These are phyloP conservation scores for Tuber aestivum DNA, from an alignment of 495 filamentous ascomycete species.

Conservation along the genomic window DNA sequence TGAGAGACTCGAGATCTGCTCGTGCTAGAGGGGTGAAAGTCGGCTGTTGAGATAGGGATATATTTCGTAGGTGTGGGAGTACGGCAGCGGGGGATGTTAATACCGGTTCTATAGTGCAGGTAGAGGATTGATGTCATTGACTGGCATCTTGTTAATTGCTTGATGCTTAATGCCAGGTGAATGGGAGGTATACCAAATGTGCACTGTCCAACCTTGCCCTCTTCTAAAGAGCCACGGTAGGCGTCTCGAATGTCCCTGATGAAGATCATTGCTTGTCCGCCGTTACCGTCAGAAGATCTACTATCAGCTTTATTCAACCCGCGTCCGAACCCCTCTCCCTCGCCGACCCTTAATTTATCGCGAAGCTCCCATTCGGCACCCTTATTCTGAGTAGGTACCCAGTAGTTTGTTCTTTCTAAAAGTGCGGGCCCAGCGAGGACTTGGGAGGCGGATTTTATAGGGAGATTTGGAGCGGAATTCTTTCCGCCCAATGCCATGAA, in stretches of 20 bases:
- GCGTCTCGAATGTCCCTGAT: conserved; percentile 35
- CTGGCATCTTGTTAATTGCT: no score
- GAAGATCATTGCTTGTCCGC: conserved; percentile 29
- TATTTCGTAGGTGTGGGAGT: conserved; percentile 74
- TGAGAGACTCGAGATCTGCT: conserved; percentile 76
- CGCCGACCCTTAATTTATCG: conserved; percentile 78
- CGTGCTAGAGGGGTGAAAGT: conserved; percentile 58
- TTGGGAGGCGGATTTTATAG: no score
- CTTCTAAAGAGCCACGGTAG: conserved; percentile 6
- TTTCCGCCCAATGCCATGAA: no score
- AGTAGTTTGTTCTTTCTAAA: no score
- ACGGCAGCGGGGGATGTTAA: conserved; percentile 80
- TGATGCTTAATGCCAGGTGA: neutral
- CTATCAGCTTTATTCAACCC: conserved; percentile 49
- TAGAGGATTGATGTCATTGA: conserved; percentile 75
- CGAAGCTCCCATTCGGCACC: conserved; percentile 76
- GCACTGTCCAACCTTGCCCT: conserved; percentile 49
- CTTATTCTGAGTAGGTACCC: conserved; percentile 46
- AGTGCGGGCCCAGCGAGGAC: no score
- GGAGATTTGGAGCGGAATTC: no score
- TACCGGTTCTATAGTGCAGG: conserved; percentile 77
- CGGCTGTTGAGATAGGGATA: no score
- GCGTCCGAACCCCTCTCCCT: conserved; percentile 68
- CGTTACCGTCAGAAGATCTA: conserved; percentile 34
- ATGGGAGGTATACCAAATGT: conserved; percentile 48